Percentiles rank a stretch among this genome's conserved stretches.
phyloP scores from a whole-genome alignment of 768 basidiomycete species.

The Mycena metata region DNA sequence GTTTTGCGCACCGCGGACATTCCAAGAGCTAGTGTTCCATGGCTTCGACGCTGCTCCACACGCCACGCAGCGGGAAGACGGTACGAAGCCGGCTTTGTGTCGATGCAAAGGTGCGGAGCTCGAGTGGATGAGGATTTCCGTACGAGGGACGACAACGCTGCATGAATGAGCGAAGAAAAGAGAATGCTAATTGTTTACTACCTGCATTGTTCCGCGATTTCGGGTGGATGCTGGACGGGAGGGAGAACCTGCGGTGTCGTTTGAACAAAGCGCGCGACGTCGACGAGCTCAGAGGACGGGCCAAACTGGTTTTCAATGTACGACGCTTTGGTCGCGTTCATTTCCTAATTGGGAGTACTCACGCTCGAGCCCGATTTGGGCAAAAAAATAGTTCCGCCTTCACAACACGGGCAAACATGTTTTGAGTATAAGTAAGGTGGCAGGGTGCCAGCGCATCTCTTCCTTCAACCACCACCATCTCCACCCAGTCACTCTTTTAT shows the following conservation, averaged over 20 bases:
- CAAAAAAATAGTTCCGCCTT: no score
- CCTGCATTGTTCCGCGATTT: constrained; percentile 53
- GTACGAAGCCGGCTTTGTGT: no score
- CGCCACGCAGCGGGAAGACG: no score
- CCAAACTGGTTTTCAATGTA: constrained; percentile 70
- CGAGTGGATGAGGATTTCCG: constrained; percentile 25
- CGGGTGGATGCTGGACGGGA: constrained; percentile 23
- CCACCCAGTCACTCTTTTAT: constrained; percentile 33
- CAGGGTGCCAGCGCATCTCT: background rate
- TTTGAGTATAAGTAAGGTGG: no score
- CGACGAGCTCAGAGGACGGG: constrained; percentile 69
- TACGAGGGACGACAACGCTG: constrained; percentile 37
- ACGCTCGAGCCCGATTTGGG: no score
- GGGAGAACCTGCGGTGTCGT: constrained; percentile 27
- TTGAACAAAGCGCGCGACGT: constrained; percentile 61
- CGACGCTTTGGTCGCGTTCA: constrained; percentile 38
- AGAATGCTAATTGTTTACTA: constrained; percentile 32
- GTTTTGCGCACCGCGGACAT: no score
- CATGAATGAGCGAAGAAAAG: background rate
- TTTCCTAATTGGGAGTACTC: background rate
- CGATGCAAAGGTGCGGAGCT: no score
- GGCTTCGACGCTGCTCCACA: no score
- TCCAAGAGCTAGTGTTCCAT: no score
- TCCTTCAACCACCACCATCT: constrained; percentile 6
- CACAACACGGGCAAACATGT: no score